phyloP scores from a whole-genome alignment of 768 basidiomycete species.

The Tylopilus cervinicoccineus region DNA sequence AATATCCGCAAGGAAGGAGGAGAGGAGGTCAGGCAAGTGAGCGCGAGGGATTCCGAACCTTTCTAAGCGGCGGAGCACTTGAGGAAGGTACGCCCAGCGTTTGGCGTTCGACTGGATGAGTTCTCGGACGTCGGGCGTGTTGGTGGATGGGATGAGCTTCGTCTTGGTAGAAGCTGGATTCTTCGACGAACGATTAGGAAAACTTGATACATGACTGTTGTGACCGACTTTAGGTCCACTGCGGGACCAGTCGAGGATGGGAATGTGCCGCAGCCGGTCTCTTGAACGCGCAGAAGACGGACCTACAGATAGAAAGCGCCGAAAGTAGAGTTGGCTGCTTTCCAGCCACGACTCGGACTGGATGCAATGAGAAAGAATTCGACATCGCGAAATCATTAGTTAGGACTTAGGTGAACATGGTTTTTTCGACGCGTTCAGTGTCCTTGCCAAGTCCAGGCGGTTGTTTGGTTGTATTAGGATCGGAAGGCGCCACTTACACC shows the following conservation, averaged over 20 bases:
- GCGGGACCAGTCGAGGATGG: conserved; percentile 3
- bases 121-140: conserved; percentile 11
- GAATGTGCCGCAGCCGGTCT: background rate
- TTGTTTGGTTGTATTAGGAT: conserved; percentile 5
- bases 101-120: conserved; percentile 36
- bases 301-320: conserved; percentile 12
- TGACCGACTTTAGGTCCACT: background rate
- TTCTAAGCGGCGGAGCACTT: conserved; percentile 38
- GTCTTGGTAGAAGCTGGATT: background rate
- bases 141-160: background rate
- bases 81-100: conserved; percentile 35
- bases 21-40: conserved; percentile 41
- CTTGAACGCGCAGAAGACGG: background rate
- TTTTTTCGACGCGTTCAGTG: background rate
- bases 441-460: background rate
- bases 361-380: conserved; percentile 8
- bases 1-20: conserved; percentile 39
- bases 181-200: background rate
- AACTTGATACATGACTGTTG: background rate
- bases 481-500: no score
- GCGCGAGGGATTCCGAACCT: conserved; percentile 45
- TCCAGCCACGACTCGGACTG: conserved; percentile 18
- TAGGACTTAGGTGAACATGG: background rate
- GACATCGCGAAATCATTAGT: conserved; percentile 24
- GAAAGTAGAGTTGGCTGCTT: conserved; percentile 16